These are phyloP conservation scores for Saccharomycopsis oosterbeekiorum DNA, from an alignment of 805 yeast species.

Conservation along the genomic window DNA sequence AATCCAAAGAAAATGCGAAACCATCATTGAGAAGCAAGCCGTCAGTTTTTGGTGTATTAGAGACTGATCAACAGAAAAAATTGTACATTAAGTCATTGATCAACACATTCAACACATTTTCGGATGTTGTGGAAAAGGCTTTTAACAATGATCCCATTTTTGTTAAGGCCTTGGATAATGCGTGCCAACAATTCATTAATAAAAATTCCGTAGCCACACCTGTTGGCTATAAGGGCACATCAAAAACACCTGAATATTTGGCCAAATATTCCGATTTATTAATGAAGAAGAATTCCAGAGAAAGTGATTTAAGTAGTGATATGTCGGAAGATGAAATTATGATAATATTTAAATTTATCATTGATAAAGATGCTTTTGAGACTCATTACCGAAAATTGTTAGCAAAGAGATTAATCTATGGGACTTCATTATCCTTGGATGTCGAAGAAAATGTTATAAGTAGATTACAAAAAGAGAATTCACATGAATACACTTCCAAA, in stretches of 20 bases:
- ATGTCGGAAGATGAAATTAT: conserved; percentile 79
- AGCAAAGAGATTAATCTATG: conserved; percentile 81
- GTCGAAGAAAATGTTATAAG: conserved; percentile 78
- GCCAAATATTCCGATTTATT: conserved; percentile 84
- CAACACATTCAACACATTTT: conserved; percentile 57
- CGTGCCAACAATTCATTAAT: conserved; percentile 79
- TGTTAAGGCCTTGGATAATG: conserved; percentile 80
- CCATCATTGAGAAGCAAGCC: conserved; percentile 2
- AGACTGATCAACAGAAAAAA: conserved; percentile 50
- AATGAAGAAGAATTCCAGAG: conserved; percentile 66
- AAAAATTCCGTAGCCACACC: conserved; percentile 71
- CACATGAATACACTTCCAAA: conserved; percentile 85
- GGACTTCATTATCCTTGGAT: conserved; percentile 72
- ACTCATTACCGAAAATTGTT: conserved; percentile 81
- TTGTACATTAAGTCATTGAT: conserved; percentile 71
- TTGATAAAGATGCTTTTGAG: conserved; percentile 93
- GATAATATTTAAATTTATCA: conserved; percentile 76
- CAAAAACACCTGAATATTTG: conserved; percentile 86
- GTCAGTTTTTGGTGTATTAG: not conserved
- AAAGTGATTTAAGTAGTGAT: conserved; percentile 53
- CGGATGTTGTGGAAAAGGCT: conserved; percentile 50
- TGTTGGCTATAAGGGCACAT: conserved; percentile 34
- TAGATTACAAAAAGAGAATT: conserved; percentile 79
- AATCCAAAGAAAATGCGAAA: conserved; percentile 9
- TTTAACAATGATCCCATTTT: conserved; percentile 69